Percentiles rank a stretch among this genome's conserved stretches.
phyloP scores from a whole-genome alignment of 768 basidiomycete species.

The Phaeotremella skinneri region DNA sequence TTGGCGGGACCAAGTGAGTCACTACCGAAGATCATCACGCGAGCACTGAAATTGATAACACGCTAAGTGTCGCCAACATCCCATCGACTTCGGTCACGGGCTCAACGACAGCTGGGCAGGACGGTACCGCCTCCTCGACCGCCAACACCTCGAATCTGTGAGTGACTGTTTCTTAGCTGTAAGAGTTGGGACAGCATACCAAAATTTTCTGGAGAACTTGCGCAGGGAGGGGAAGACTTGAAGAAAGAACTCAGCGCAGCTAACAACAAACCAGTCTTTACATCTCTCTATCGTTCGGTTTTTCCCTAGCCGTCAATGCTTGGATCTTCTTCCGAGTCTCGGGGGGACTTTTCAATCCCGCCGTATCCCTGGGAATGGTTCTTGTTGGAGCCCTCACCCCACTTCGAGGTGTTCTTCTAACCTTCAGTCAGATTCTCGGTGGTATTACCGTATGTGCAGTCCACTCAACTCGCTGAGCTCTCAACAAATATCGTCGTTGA shows the following conservation, averaged over 20 bases:
- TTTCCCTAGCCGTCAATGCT: conserved; percentile 50
- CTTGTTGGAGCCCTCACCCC: conserved; percentile 52
- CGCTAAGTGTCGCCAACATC: conserved; percentile 48
- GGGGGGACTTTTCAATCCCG: conserved; percentile 53
- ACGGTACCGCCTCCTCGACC: conserved; percentile 35
- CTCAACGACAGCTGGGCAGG: conserved; percentile 39
- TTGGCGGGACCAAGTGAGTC: conserved; percentile 49
- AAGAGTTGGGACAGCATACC: too few species aligned
- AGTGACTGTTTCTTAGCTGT: conserved; percentile 11
- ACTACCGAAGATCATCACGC: too few species aligned
- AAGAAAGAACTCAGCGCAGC: too few species aligned
- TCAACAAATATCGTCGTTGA: not conserved
- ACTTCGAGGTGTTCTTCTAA: conserved; percentile 48
- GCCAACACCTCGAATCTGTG: conserved; percentile 48
- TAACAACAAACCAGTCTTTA: too few species aligned
- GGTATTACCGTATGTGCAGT: conserved; percentile 45
- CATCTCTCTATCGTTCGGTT: conserved; percentile 50
- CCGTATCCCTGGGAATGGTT: conserved; percentile 51
- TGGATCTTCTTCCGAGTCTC: conserved; percentile 53
- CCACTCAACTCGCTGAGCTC: not conserved
- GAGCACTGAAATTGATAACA: too few species aligned
- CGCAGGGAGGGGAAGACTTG: too few species aligned
- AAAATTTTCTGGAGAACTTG: too few species aligned
- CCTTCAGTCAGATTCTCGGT: conserved; percentile 49
- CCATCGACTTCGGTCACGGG: conserved; percentile 47